Conservation (phyloP, 2,329 filamentous ascomycete genomes). For the Fusarium lyarnte region DNA sequence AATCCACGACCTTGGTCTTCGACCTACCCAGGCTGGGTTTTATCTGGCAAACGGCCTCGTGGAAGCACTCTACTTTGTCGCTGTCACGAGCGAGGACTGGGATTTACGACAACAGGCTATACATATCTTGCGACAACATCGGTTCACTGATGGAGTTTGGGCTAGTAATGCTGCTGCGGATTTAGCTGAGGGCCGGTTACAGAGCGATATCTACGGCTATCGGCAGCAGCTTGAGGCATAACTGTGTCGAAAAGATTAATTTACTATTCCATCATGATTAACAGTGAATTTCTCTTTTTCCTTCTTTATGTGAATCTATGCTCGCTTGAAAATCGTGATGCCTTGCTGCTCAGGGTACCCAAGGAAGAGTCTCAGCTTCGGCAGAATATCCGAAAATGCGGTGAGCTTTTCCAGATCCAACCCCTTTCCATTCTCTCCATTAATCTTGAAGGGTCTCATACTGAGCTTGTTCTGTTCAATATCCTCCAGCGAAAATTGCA, state of each 20-base stretch:
- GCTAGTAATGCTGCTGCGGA: background rate
- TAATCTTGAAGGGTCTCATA: background rate
- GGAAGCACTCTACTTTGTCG: background rate
- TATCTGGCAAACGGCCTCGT: background rate
- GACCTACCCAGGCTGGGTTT: accelerated
- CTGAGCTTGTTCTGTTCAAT: background rate
- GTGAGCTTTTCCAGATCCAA: constrained; percentile 1
- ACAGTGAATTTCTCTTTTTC: accelerated
- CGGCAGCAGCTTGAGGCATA: background rate
- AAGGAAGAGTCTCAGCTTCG: background rate
- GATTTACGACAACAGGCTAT: background rate
- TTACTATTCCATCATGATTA: too few species aligned
- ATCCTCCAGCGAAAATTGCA: background rate
- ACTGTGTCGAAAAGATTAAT: accelerated
- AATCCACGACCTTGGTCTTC: accelerated
- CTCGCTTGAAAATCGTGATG: background rate
- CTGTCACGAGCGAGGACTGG: background rate
- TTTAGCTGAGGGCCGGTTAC: background rate
- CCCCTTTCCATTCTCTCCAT: background rate
- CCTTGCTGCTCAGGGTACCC: background rate
- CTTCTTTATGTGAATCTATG: accelerated
- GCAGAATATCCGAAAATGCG: background rate
- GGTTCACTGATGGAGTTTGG: background rate
- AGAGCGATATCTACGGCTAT: background rate
- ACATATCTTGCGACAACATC: accelerated